Percentiles rank a stretch among this genome's conserved stretches.
Conservation (phyloP, 2,329 filamentous ascomycete species). For the Amylocarpus encephaloides region DNA sequence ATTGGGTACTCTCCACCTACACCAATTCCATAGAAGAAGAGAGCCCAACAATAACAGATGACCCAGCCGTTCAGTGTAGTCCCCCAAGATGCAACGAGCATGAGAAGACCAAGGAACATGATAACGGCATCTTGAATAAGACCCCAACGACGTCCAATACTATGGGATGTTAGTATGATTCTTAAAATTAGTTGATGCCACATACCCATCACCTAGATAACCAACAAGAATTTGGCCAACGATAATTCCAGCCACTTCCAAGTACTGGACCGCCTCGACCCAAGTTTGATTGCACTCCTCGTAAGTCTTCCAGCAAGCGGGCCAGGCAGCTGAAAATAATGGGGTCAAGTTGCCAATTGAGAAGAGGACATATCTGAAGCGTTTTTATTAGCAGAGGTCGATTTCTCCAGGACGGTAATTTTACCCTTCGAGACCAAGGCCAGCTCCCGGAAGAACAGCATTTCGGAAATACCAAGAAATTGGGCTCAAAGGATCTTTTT, state of each 20-base stretch:
- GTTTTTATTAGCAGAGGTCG: slow-evolving; percentile 7
- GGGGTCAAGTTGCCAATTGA: slow-evolving; percentile 91
- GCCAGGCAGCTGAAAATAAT: slow-evolving; percentile 70
- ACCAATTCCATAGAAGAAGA: slow-evolving; percentile 81
- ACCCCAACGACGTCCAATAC: slow-evolving; percentile 89
- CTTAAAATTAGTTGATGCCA: slow-evolving; percentile 20
- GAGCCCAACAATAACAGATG: slow-evolving; percentile 90
- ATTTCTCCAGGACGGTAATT: slow-evolving; percentile 12
- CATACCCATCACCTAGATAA: slow-evolving; percentile 63
- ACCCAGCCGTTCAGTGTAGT: slow-evolving; percentile 86
- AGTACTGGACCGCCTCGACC: slow-evolving; percentile 78
- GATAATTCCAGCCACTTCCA: slow-evolving; percentile 94
- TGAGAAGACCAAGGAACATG: slow-evolving; percentile 89
- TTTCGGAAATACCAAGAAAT: slow-evolving; percentile 84
- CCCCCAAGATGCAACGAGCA: slow-evolving; percentile 90
- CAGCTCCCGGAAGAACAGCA: slow-evolving; percentile 86
- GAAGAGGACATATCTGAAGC: slow-evolving; percentile 77
- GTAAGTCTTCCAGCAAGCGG: slow-evolving; percentile 64
- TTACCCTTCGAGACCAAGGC: slow-evolving; percentile 78
- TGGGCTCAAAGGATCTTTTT: slow-evolving; percentile 77
- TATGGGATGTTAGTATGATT: slow-evolving; percentile 30
- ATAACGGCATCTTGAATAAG: slow-evolving; percentile 90
- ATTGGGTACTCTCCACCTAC: slow-evolving; percentile 91
- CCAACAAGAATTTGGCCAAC: slow-evolving; percentile 85
- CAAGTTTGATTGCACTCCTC: slow-evolving; percentile 70